A percentile compares a stretch with the other conserved stretches of the same genome.
These are phyloP conservation scores for Alopecurus myosuroides DNA, from an alignment of 176 grass and related monocot species.

Conservation along the genomic window DNA sequence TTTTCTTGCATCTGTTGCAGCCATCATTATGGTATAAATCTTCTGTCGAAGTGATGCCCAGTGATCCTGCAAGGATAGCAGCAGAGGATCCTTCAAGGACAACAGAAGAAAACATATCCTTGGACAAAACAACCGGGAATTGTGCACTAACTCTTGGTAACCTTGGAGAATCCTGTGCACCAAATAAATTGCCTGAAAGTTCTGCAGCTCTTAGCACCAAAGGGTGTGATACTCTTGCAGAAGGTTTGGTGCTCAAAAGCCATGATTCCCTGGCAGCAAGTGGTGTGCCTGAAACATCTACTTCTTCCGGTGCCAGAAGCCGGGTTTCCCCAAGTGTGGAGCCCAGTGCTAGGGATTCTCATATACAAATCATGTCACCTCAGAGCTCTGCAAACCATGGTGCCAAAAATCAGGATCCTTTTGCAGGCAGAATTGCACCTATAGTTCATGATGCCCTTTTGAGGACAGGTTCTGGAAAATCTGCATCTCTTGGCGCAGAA, in stretches of 20 bases:
- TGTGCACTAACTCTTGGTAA: slow-evolving; percentile 19
- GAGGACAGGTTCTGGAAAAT: slow-evolving; percentile 27
- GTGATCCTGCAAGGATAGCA: slow-evolving; percentile 16
- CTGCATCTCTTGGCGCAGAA: slow-evolving; percentile 17
- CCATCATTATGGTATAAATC: slow-evolving; percentile 46
- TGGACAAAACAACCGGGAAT: slow-evolving; percentile 4
- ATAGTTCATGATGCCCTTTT: slow-evolving; percentile 23
- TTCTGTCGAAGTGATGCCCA: slow-evolving; percentile 14
- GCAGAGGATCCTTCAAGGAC: slow-evolving; percentile 20
- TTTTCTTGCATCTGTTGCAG: slow-evolving; percentile 31
- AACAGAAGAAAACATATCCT: slow-evolving; percentile 17
- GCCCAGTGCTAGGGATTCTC: slow-evolving; percentile 7
- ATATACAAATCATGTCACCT: slow-evolving; percentile 8
- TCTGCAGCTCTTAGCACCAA: slow-evolving; percentile 14
- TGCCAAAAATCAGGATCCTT: slow-evolving; percentile 29
- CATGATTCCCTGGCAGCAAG: slow-evolving; percentile 8
- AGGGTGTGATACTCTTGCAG: slow-evolving; percentile 4
- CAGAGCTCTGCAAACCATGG: background rate
- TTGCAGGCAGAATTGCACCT: slow-evolving; percentile 32
- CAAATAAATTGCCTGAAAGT: slow-evolving; percentile 7
- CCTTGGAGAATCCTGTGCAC: slow-evolving; percentile 8
- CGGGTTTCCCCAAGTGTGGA: slow-evolving; percentile 14
- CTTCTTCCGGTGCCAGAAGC: background rate
- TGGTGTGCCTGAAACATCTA: slow-evolving; percentile 23
- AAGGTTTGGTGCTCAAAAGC: background rate